These are phyloP conservation scores for Fagus sylvatica DNA, from an alignment of 306 rosid genomes.

Conservation along the genomic window DNA sequence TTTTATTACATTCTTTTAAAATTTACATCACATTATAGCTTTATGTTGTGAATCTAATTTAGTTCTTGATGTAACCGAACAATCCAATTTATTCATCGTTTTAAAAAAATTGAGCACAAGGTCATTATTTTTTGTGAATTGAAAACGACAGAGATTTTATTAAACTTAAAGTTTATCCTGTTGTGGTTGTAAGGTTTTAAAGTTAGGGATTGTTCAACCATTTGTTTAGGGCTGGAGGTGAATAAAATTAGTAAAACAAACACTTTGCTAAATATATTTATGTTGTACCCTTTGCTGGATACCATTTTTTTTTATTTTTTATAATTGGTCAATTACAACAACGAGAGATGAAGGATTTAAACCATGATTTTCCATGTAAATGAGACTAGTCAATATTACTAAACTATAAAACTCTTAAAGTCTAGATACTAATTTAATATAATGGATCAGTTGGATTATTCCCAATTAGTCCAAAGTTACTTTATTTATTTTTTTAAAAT, in stretches of 20 bases:
- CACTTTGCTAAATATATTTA: no score
- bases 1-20: neutral
- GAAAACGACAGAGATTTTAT: no score
- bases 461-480: slow-evolving; percentile 42
- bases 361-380: no score
- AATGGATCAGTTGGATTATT: slow-evolving; percentile 29
- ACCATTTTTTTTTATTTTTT: no score
- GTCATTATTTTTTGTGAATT: neutral
- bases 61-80: neutral
- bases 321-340: no score
- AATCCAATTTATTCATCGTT: neutral
- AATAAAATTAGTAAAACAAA: neutral
- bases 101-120: neutral
- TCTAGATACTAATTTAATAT: slow-evolving; percentile 10
- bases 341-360: no score
- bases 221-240: neutral
- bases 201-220: neutral
- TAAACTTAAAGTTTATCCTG: neutral
- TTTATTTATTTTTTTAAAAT: slow-evolving; percentile 33
- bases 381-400: no score
- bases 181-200: neutral
- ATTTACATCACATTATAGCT: neutral
- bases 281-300: no score
- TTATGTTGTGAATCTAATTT: neutral
- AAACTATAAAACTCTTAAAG: neutral